A percentile compares a stretch with the other conserved stretches of the same genome.
phyloP scores from a whole-genome alignment of 2,329 filamentous ascomycete genomes.

The Intubia oerlemansii region DNA sequence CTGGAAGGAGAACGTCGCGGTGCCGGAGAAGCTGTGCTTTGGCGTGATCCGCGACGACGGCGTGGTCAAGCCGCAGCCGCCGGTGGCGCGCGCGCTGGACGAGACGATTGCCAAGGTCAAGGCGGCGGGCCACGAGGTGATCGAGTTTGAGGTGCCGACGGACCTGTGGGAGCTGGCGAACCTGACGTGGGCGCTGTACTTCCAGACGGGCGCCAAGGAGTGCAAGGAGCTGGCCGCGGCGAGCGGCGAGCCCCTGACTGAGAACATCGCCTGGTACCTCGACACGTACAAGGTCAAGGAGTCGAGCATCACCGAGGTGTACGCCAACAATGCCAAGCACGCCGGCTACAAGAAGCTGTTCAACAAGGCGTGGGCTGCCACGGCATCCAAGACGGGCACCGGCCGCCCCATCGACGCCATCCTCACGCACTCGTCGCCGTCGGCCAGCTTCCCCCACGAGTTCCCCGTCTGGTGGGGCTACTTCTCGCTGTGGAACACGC shows the following conservation, averaged over 20 bases:
- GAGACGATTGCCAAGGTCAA: conserved; percentile 29
- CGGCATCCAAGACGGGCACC: not conserved
- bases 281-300: conserved; percentile 1
- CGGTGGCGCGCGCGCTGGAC: conserved; percentile 29
- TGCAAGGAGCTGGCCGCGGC: not conserved
- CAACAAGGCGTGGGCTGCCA: not conserved
- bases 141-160: too few relatives aligned
- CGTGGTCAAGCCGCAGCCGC: conserved; percentile 28
- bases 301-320: conserved; percentile 1
- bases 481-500: conserved; percentile 3
- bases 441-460: conserved; percentile 2
- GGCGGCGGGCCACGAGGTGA: conserved; percentile 40
- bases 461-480: conserved; percentile 5
- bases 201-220: conserved; percentile 2
- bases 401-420: conserved; percentile 32
- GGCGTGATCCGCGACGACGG: conserved; percentile 31
- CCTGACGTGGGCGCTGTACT: conserved; percentile 3
- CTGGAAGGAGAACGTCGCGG: conserved; percentile 35
- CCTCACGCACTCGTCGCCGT: conserved; percentile 24
- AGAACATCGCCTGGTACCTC: conserved; percentile 1
- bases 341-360: not conserved
- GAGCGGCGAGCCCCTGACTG: not conserved
- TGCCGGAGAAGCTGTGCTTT: conserved; percentile 23
- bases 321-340: conserved; percentile 1
- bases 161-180: too few relatives aligned